A percentile compares a stretch with the other conserved stretches of the same genome.
Evolutionary conservation across 2,329 filamentous ascomycete species (phyloP).

Genomic region (Fusarium sacchari): DNA sequence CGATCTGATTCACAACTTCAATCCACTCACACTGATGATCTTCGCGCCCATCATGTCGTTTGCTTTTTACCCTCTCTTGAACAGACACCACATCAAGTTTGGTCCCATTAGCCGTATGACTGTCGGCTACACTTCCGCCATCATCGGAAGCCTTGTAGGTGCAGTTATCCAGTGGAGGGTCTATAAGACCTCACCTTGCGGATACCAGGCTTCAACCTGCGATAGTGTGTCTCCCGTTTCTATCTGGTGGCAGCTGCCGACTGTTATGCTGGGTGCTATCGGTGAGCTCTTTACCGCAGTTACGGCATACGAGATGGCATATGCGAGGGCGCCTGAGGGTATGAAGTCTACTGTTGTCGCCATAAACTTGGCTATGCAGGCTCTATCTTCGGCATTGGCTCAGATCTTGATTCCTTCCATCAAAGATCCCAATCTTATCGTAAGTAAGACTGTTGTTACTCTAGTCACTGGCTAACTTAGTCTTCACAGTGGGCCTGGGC

Average conservation of each 20-base stretch:
- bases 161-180: background rate
- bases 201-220: background rate
- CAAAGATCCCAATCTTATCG: conserved; percentile 23
- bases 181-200: background rate
- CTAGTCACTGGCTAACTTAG: background rate
- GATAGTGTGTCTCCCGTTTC: background rate
- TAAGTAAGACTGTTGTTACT: background rate
- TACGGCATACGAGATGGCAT: conserved; percentile 52
- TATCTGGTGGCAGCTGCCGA: background rate
- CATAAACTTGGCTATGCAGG: conserved; percentile 60
- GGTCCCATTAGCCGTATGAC: conserved; percentile 68
- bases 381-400: conserved; percentile 56
- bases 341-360: conserved; percentile 63
- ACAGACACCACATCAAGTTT: conserved; percentile 62
- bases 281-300: conserved; percentile 44
- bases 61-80: conserved; percentile 65
- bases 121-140: conserved; percentile 64
- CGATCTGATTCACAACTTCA: conserved; percentile 69
- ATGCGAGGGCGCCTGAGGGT: conserved; percentile 60
- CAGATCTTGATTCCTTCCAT: conserved; percentile 54
- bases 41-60: conserved; percentile 44
- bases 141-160: background rate
- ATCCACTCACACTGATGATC: conserved; percentile 68
- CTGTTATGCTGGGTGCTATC: background rate
- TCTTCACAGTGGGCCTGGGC: background rate